Base-by-base conservation (phyloP, 805 yeast species). In the Monosporozyma yasuniensis region DNA sequence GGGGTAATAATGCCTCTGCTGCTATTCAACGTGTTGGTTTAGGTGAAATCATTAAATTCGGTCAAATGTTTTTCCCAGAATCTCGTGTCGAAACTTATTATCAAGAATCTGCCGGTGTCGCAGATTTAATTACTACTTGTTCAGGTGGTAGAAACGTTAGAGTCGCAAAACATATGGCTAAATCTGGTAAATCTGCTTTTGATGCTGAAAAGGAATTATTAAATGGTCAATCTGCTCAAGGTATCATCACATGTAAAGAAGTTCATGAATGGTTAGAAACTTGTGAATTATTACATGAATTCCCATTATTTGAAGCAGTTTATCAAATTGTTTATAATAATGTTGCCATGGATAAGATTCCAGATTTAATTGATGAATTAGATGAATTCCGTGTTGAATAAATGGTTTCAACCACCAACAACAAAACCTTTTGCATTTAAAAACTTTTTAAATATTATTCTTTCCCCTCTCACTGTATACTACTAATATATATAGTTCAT, bases 1-100 rank as follows among this genome's bases (percentile, higher is more conserved):
- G 99, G 99, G 99, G 99, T 69, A 96, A 89, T 71, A 93, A 93
- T 68, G 98, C 99, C 56, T 89, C 91, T 71, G 84, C 98, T 50
- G 99, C 98, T 42, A 83, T 93, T 61, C 95, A 91, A 90, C 80
- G 99, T 73, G 84, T 91, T 58, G 99, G 99, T 45, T 72, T 93
- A 56, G 78, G 84, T 62, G 99, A 93, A 73, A 87, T 86, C 64
- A 85, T 90, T 67, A 78, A 79, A 65, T 93, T 93, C 69, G 93
- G 96, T 41, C 75, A 80, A 61, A 76, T 75, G 60, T 90, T 87
- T 72, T 93, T 80, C 81, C 90, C 83, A 39, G 80, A 77, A 53
- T 81, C 86, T 58, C 71, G 78, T 53, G 78, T 85, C 28, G 74
- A 80, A 51, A 93, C 99, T 25, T 90, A 90, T 70, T 87, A 95